Evolutionary conservation across 1,284 basidiomycete species (phyloP), one percentile per base, ranked within the genome.

Genomic region (Naganishia cerealis): DNA sequence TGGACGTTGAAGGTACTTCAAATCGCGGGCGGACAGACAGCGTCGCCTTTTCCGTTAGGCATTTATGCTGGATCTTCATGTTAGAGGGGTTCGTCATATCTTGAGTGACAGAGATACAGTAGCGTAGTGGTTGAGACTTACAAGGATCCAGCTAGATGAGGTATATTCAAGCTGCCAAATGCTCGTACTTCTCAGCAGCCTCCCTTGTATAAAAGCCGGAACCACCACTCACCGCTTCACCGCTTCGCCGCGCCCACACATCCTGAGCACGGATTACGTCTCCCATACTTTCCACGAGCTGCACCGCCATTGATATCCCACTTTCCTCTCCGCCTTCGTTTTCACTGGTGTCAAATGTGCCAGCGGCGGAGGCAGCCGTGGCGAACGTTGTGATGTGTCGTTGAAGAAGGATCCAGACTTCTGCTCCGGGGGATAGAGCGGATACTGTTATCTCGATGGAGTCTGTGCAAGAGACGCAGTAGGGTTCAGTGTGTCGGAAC

Each of bases 371-470:
- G 21, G 21, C 33, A 7, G 39, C 16, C 3, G 50, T 21, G 3
- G 61, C 48, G 42, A 63, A 53, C 7, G 50, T 40, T 3, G 59
- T 42, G 6, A 40, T 78, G 77, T 97, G 94, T 39, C 92, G 86
- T 0, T 88, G 89, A 1, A 96, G 83, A 0, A 94, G 84, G 1
- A 94, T 74, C 90, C 90, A 94, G 1, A 96, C 76, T 42, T 87
- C 82, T 0, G 73, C 62, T 13, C 59, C 48, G 9, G 65, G 55
- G 33, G 67, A 42, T 39, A 67, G 46, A 18, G 68, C 48, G 0
- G 63, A 66, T 1, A 76, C 70, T 4, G 50, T 55, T 42, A 79
- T 67, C 12, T 67, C 54, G 62, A 72, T 38, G 62, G 73, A 65
- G 70, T 71, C 72, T 56, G 42, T 8, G 29, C 36, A 39, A 39